Evolutionary conservation across 345 rosid genomes (phyloP).

Genomic region (Gossypium mustelinum): DNA sequence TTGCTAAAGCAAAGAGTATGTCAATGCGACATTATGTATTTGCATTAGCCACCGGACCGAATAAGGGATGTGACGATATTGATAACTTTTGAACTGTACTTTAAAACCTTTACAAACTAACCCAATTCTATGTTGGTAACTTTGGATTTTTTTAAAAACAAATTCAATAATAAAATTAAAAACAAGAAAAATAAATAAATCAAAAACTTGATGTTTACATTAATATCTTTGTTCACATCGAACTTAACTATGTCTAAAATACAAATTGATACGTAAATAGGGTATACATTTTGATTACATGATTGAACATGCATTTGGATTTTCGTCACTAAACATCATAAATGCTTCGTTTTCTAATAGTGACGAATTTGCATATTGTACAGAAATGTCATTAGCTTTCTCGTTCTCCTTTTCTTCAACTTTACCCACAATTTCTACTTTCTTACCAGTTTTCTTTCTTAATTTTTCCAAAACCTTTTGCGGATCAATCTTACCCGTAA

Average conservation of each 20-base stretch:
- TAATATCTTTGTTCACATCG: background rate
- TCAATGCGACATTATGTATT: no score
- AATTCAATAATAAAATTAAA: background rate
- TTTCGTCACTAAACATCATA: slow-evolving; percentile 63
- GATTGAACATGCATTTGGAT: slow-evolving; percentile 57
- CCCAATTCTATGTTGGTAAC: no score
- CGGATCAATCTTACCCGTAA: slow-evolving; percentile 54
- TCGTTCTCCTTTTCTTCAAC: slow-evolving; percentile 21
- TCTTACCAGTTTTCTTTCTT: slow-evolving; percentile 61
- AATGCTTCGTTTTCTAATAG: slow-evolving; percentile 24
- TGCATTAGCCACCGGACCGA: no score
- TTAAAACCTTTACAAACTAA: no score
- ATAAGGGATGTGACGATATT: no score
- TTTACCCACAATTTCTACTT: slow-evolving; percentile 37
- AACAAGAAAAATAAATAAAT: background rate
- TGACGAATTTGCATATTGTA: background rate
- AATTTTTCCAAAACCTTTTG: slow-evolving; percentile 62
- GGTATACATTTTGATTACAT: slow-evolving; percentile 25
- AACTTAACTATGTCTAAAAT: background rate
- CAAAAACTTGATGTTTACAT: background rate
- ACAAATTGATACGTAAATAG: background rate
- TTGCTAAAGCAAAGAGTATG: no score
- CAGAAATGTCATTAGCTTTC: background rate
- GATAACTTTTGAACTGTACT: no score
- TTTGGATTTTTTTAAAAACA: background rate